A percentile compares a stretch with the other conserved stretches of the same genome.
phyloP scores from a whole-genome alignment of 306 rosid species.

The Abrus precatorius region DNA sequence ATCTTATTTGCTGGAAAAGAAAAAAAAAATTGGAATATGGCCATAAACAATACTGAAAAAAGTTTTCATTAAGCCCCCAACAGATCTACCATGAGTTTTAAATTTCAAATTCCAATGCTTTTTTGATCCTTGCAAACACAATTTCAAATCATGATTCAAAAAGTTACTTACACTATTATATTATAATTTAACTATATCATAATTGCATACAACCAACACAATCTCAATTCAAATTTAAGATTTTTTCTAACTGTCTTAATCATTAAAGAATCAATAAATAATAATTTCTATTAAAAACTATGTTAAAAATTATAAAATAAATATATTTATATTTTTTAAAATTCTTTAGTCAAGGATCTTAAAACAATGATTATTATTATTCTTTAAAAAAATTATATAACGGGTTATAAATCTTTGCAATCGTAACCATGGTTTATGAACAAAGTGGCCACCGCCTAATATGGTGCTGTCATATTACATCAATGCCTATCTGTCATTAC shows the following conservation, averaged over 20 bases:
- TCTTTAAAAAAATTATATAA: background rate
- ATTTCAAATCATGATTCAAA: constrained; percentile 7
- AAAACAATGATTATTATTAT: no score
- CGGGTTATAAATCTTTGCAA: background rate
- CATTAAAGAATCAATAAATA: no score
- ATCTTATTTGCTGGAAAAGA: background rate
- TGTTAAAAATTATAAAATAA: no score
- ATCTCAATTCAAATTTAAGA: no score
- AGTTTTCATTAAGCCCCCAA: constrained; percentile 1
- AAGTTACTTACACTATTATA: background rate
- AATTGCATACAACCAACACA: background rate
- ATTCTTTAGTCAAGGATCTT: no score
- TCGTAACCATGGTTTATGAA: background rate
- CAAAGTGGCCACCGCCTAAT: background rate
- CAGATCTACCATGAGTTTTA: background rate
- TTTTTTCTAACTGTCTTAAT: no score
- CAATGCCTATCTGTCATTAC: constrained; percentile 27
- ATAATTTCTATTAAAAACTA: no score
- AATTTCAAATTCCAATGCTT: constrained; percentile 13
- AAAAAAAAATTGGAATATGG: background rate
- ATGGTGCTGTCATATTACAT: constrained; percentile 7
- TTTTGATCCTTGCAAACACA: background rate
- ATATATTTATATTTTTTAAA: no score
- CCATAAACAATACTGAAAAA: background rate
- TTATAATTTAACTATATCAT: background rate